phyloP scores from a whole-genome alignment of 805 yeast genomes.

The Hanseniaspora thailandica region DNA sequence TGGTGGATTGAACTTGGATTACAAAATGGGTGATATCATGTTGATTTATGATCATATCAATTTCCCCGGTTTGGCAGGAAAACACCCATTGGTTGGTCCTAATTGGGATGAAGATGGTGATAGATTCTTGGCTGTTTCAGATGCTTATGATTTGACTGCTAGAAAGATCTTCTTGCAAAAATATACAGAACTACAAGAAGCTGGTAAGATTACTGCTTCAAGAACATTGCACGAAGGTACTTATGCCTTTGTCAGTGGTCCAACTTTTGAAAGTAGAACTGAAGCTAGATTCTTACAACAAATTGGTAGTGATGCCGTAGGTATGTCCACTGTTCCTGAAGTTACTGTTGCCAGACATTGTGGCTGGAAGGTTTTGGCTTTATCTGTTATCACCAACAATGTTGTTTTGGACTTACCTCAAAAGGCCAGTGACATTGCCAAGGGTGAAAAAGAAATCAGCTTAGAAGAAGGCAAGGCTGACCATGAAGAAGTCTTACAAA shows the following conservation, averaged over 20 bases:
- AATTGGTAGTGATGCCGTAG: conserved; percentile 87
- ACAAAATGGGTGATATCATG: conserved; percentile 81
- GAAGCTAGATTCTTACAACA: conserved; percentile 65
- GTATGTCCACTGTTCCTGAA: conserved; percentile 97
- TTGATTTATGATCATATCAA: conserved; percentile 79
- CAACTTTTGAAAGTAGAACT: conserved; percentile 86
- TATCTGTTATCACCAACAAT: conserved; percentile 75
- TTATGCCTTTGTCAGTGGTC: conserved; percentile 79
- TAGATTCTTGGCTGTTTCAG: conserved; percentile 76
- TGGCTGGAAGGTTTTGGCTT: conserved; percentile 70
- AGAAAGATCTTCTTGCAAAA: conserved; percentile 49
- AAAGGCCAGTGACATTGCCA: conserved; percentile 34
- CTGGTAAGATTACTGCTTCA: not conserved
- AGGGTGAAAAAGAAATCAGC: conserved; percentile 41
- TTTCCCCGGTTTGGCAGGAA: conserved; percentile 82
- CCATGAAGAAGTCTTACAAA: conserved; percentile 82
- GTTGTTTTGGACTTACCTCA: conserved; percentile 63
- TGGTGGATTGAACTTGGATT: conserved; percentile 66
- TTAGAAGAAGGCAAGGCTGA: conserved; percentile 69
- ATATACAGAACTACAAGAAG: conserved; percentile 38
- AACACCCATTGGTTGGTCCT: conserved; percentile 78
- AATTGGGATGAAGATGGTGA: conserved; percentile 73
- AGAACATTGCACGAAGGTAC: conserved; percentile 77
- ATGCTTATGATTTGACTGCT: conserved; percentile 71
- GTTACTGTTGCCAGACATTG: conserved; percentile 84